These are phyloP conservation scores for Coelastrella sp. DNA, from an alignment of 139 green algal genomes.

Conservation along the genomic window DNA sequence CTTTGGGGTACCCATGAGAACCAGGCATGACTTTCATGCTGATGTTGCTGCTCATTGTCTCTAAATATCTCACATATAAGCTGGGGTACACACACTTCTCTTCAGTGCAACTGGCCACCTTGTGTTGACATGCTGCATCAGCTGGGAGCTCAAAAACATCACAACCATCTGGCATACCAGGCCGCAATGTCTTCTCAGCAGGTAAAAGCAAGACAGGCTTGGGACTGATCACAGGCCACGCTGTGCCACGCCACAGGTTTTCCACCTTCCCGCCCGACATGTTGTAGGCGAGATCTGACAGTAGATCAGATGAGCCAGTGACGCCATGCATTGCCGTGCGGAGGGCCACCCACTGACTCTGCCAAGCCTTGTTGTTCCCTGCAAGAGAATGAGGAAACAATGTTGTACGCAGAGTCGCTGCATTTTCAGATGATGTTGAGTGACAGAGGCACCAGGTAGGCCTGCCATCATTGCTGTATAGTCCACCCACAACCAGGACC, in stretches of 20 bases:
- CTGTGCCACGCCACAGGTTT: background rate
- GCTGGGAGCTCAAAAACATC: background rate
- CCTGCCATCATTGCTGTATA: too few relatives aligned
- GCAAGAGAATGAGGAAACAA: too few relatives aligned
- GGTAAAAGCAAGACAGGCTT: constrained; percentile 18
- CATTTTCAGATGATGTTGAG: too few relatives aligned
- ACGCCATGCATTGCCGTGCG: background rate
- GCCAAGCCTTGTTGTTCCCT: constrained; percentile 33
- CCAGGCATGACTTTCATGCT: constrained; percentile 24
- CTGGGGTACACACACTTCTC: background rate
- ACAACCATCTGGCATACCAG: background rate
- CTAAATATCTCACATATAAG: constrained; percentile 18
- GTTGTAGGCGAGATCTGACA: constrained; percentile 1
- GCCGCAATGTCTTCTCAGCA: background rate
- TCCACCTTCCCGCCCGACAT: background rate
- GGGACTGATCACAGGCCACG: constrained; percentile 2
- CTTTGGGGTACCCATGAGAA: background rate
- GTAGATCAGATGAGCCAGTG: background rate
- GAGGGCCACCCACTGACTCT: constrained; percentile 8
- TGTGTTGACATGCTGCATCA: background rate
- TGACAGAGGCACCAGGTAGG: too few relatives aligned
- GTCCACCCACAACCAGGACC: too few relatives aligned
- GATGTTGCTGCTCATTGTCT: constrained; percentile 11
- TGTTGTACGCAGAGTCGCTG: too few relatives aligned
- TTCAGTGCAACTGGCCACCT: background rate